Conservation (phyloP, 2,329 filamentous ascomycete species). For the Byssochlamys sp. region DNA sequence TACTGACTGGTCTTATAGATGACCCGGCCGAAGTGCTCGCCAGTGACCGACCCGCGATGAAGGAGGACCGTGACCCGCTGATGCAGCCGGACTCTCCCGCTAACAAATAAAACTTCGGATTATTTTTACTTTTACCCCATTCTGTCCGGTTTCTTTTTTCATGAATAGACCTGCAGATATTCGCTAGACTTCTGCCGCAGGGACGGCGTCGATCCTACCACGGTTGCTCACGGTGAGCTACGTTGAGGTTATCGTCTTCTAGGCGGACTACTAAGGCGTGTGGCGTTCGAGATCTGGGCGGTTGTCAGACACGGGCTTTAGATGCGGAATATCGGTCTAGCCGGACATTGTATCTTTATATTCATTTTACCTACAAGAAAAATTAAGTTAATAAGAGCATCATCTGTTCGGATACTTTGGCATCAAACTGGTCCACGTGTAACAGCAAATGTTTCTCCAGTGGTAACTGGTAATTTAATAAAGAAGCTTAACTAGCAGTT, state of each 20-base stretch:
- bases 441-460: too few species aligned
- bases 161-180: not conserved
- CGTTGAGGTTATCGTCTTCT: not conserved
- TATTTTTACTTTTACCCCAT: not conserved
- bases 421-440: not conserved
- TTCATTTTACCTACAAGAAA: not conserved
- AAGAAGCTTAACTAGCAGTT: too few species aligned
- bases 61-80: conserved; percentile 38
- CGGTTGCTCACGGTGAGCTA: not conserved
- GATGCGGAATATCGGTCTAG: not conserved
- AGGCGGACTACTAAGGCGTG: not conserved
- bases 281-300: not conserved
- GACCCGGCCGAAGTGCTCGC: conserved; percentile 45
- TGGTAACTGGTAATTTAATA: too few species aligned
- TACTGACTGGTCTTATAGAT: conserved; percentile 28
- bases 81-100: conserved; percentile 34
- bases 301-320: not conserved
- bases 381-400: not conserved
- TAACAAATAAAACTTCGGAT: conserved; percentile 37
- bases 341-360: not conserved
- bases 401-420: not conserved
- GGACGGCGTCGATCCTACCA: not conserved
- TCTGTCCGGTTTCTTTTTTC: conserved; percentile 5
- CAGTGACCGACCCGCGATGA: conserved; percentile 38
- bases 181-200: not conserved